A percentile compares a stretch with the other conserved stretches of the same genome.
These are phyloP conservation scores for Pyricularia sp. DNA, from an alignment of 2,329 filamentous ascomycete species.

Conservation along the genomic window DNA sequence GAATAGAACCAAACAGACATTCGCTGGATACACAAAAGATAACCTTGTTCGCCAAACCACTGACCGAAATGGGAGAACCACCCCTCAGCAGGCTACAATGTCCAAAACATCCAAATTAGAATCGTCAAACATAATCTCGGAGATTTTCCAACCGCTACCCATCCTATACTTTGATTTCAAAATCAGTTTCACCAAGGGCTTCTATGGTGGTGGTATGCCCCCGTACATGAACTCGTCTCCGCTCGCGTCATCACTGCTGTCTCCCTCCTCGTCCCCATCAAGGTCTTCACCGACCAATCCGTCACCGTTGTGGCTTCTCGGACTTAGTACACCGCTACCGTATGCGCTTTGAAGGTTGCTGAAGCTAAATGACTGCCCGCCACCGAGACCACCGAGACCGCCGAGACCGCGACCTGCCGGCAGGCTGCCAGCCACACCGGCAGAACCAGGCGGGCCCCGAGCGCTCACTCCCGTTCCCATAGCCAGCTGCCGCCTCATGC, in stretches of 20 bases:
- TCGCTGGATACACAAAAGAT: not conserved
- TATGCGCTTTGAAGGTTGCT: slow-evolving; percentile 52
- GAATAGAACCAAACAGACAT: not conserved
- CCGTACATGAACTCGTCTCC: slow-evolving; percentile 43
- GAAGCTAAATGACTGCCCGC: slow-evolving; percentile 33
- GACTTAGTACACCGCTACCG: slow-evolving; percentile 37
- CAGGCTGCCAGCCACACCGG: slow-evolving; percentile 6
- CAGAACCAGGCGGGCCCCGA: slow-evolving; percentile 11
- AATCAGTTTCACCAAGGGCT: not conserved
- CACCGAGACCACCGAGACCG: slow-evolving; percentile 8
- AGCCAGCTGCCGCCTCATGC: slow-evolving; percentile 8
- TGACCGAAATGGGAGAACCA: not conserved
- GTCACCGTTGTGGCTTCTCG: slow-evolving; percentile 27
- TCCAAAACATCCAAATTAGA: not conserved
- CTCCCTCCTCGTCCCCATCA: not conserved
- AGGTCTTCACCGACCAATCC: not conserved
- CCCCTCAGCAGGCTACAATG: not conserved
- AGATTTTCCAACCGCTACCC: not conserved
- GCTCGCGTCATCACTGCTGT: slow-evolving; percentile 26
- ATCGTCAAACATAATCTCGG: not conserved
- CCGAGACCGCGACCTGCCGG: slow-evolving; percentile 1
- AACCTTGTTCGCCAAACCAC: not conserved
- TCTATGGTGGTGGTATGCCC: not conserved
- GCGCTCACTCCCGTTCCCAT: slow-evolving; percentile 6
- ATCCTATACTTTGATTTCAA: not conserved